These are phyloP conservation scores for Clavispora asparagi DNA, from an alignment of 805 yeast species.

Conservation along the genomic window DNA sequence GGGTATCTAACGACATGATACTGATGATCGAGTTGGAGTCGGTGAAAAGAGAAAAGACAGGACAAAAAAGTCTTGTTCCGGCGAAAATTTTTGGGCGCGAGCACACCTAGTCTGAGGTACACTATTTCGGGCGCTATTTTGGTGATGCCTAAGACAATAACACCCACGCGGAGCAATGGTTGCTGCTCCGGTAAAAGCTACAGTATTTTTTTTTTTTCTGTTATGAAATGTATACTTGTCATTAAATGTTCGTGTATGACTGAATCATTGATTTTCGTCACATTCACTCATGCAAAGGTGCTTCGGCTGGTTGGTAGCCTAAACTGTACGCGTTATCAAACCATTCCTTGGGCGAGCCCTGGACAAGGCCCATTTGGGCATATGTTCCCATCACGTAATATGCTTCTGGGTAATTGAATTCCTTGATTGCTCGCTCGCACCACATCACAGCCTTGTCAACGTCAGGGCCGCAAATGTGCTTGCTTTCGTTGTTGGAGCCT, in stretches of 20 bases:
- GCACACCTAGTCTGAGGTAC: neutral
- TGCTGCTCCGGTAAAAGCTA: neutral
- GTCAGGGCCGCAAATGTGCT: constrained; percentile 32
- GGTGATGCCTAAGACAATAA: neutral
- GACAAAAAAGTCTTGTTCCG: constrained; percentile 1
- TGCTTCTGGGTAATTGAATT: constrained; percentile 36
- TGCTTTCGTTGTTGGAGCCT: constrained; percentile 30
- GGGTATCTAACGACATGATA: constrained; percentile 32
- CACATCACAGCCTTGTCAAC: constrained; percentile 36
- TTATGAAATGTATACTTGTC: neutral
- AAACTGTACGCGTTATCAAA: constrained; percentile 28
- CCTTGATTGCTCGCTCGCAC: constrained; percentile 40
- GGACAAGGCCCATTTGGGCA: constrained; percentile 30
- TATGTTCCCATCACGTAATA: constrained; percentile 34
- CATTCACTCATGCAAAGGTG: neutral
- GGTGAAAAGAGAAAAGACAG: neutral
- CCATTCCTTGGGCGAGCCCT: constrained; percentile 26
- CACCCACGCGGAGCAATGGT: neutral
- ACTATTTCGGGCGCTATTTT: neutral
- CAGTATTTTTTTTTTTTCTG: neutral
- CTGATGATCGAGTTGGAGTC: neutral
- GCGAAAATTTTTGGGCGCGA: constrained; percentile 13
- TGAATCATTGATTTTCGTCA: neutral
- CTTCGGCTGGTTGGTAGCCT: constrained; percentile 16
- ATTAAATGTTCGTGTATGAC: neutral